Percentiles rank a stretch among this genome's conserved stretches.
phyloP scores from a whole-genome alignment of 306 rosid genomes.

The Parietaria judaica region DNA sequence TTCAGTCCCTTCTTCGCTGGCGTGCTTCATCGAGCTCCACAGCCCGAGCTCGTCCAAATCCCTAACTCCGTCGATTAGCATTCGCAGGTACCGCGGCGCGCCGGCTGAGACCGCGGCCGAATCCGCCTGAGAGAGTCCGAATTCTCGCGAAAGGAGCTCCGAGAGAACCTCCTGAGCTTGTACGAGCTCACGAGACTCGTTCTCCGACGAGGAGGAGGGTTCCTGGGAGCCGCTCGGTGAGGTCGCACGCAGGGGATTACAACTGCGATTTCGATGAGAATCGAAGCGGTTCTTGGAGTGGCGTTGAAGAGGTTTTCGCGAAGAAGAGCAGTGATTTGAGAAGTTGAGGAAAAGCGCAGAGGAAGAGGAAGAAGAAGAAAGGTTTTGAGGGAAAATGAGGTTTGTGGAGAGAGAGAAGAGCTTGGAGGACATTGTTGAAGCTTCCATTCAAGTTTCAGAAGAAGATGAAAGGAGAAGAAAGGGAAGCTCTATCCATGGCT shows the following conservation, averaged over 20 bases:
- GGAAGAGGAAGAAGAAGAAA: background rate
- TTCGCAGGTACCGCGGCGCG: constrained; percentile 47
- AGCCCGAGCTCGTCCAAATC: constrained; percentile 62
- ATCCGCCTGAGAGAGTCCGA: constrained; percentile 48
- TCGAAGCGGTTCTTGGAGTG: background rate
- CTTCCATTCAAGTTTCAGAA: background rate
- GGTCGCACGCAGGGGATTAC: constrained; percentile 18
- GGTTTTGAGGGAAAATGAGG: background rate
- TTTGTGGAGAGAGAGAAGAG: constrained; percentile 18
- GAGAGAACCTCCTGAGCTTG: constrained; percentile 51
- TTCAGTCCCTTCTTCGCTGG: background rate
- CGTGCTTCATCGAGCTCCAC: constrained; percentile 24
- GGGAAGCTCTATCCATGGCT: too few species aligned
- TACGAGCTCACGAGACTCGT: constrained; percentile 6
- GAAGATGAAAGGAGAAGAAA: background rate
- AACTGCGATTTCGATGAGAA: constrained; percentile 8
- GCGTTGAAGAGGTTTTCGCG: constrained; percentile 1
- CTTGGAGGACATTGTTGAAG: constrained; percentile 24
- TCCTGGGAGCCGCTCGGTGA: constrained; percentile 1
- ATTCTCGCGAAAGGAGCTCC: constrained; percentile 29
- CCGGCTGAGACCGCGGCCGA: constrained; percentile 39
- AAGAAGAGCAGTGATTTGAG: background rate
- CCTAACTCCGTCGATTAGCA: constrained; percentile 57
- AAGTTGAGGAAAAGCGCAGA: background rate
- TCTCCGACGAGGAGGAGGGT: background rate